Conservation (phyloP, 139 green algal genomes). For the Pleodorina starrii region DNA sequence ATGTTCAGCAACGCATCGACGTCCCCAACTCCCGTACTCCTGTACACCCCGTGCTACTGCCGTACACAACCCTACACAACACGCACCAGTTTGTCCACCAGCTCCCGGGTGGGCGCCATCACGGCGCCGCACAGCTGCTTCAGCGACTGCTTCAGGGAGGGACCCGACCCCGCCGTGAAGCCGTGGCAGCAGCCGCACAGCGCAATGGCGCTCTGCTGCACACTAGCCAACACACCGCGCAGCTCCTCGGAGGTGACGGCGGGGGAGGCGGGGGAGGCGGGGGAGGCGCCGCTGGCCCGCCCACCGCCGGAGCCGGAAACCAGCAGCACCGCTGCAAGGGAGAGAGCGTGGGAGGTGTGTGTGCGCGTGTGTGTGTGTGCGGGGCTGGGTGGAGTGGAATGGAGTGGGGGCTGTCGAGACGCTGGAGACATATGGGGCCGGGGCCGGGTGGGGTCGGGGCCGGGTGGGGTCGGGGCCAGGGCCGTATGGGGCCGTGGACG, state of each 20-base stretch:
- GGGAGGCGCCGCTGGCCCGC: too few relatives aligned
- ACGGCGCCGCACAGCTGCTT: slow-evolving; percentile 8
- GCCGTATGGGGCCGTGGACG: too few relatives aligned
- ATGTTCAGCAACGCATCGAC: too few relatives aligned
- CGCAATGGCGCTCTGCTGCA: background rate
- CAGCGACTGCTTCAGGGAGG: slow-evolving; percentile 5
- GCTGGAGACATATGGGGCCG: too few relatives aligned
- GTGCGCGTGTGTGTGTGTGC: background rate
- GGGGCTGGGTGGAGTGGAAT: too few relatives aligned
- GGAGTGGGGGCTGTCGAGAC: too few relatives aligned
- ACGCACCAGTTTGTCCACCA: slow-evolving; percentile 14
- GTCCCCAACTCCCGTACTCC: too few relatives aligned
- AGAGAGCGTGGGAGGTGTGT: background rate
- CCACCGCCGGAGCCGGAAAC: background rate
- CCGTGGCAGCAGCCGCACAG: slow-evolving; percentile 10
- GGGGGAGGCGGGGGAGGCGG: too few relatives aligned
- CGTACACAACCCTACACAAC: background rate
- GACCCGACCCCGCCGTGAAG: slow-evolving; percentile 10
- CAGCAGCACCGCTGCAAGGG: background rate
- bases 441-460: too few relatives aligned
- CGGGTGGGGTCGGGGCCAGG: too few relatives aligned
- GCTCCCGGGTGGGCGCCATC: background rate
- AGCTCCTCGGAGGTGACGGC: background rate
- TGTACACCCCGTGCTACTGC: too few relatives aligned
- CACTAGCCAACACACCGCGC: background rate